Evolutionary conservation across 257 asterid species (phyloP), one percentile per base, ranked within the genome.

Genomic region (Gentiana dahurica): DNA sequence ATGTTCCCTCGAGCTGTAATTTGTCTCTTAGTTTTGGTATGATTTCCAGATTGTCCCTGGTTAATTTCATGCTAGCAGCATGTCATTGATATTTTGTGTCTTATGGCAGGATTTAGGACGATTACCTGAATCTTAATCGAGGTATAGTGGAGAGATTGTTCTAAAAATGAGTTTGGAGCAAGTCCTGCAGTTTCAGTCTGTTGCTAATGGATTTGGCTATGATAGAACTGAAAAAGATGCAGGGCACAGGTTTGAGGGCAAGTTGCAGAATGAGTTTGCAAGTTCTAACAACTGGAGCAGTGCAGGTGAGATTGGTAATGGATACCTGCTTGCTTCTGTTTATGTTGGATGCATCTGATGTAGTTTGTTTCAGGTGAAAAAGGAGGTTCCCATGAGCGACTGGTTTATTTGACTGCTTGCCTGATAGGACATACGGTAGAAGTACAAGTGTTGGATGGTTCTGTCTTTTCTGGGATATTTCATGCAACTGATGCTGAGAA

Each of bases 371-470:
- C 71, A 79, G 95, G 89, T 58, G 73, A 79, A 82, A 86, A 81
- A 62, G 94, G 74, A 58, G 71, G 62, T 43, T 76, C 95, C 67
- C 73, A 79, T 59, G 97, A 92, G 55, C 86, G 91, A 3, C 72
- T 82, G 49, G 65, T 80, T 59, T 92, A 83, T 71, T 13, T 80
- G 52, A 72, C 81, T 58, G 63, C 95, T 53, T 80, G 94, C 72
- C 95, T 92, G 71, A 75, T 92, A 63, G 97, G 97, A 63, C 94
- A 85, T 55, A 86, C 77, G 61, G 97, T 92, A 60, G 97, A 92
- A 77, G 95, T 86, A 75, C 99, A 92, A 71, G 78, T 86, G 81
- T 54, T 34, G 65, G 94, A 88, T 70, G 99, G 97, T 64, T 83
- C 99, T 58, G 71, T 86, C 15, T 85, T 69, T 71, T 78, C 90